Percentiles rank a stretch among this genome's conserved stretches.
Conservation (phyloP, 208 protist species). For the Herpetomonas samuelpessoai region DNA sequence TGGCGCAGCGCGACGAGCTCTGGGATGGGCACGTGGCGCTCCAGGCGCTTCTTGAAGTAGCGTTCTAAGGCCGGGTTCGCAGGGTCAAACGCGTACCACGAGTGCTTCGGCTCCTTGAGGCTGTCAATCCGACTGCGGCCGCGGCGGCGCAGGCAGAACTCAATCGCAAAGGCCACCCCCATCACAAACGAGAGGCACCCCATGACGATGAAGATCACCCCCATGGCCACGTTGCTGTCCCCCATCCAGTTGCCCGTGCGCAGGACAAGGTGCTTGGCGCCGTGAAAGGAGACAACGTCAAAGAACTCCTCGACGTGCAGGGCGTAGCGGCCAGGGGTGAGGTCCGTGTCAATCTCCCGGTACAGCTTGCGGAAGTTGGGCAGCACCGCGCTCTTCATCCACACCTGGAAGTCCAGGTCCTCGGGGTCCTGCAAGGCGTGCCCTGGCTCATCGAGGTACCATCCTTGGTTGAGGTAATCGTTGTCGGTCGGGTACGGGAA, state of each 20-base stretch:
- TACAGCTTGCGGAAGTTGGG: constrained; percentile 97
- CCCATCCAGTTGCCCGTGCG: constrained; percentile 67
- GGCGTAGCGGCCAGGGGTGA: constrained; percentile 60
- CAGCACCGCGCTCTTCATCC: constrained; percentile 94
- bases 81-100: constrained; percentile 65
- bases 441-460: constrained; percentile 80
- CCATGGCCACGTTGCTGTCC: constrained; percentile 37
- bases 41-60: constrained; percentile 60
- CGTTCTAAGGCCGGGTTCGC: constrained; percentile 41
- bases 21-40: constrained; percentile 45
- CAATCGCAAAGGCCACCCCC: constrained; percentile 50
- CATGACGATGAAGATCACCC: constrained; percentile 57
- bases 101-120: constrained; percentile 45
- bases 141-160: constrained; percentile 29
- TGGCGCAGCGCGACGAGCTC: constrained; percentile 43
- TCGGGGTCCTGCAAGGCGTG: constrained; percentile 73
- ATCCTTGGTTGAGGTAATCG: constrained; percentile 75
- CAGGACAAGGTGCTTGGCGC: constrained; percentile 94
- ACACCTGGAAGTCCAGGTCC: constrained; percentile 97
- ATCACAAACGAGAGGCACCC: constrained; percentile 58
- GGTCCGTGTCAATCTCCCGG: constrained; percentile 84
- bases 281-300: constrained; percentile 90
- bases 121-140: constrained; percentile 21
- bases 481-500: constrained; percentile 69
- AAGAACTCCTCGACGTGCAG: constrained; percentile 93